Evolutionary conservation across 2,329 filamentous ascomycete genomes (phyloP).

Genomic region (Botrytis hyacinthi): DNA sequence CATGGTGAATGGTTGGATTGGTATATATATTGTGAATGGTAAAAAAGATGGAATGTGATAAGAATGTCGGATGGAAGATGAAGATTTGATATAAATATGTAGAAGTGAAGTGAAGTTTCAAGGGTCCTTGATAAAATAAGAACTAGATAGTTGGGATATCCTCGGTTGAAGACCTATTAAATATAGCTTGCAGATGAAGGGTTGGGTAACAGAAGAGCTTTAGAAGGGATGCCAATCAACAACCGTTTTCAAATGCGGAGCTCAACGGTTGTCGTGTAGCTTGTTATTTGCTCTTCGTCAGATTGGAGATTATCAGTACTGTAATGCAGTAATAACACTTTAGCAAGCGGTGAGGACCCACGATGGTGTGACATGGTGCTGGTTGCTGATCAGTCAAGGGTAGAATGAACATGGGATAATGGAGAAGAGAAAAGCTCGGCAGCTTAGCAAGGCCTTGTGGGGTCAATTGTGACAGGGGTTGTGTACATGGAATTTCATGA

Average conservation of each 20-base stretch:
- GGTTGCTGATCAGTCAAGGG: constrained; percentile 17
- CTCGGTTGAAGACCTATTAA: background rate
- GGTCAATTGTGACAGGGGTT: constrained; percentile 4
- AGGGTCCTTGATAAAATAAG: background rate
- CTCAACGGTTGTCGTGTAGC: constrained; percentile 19
- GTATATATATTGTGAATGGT: background rate
- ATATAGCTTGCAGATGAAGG: constrained; percentile 6
- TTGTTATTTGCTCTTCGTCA: constrained; percentile 9
- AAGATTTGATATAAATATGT: constrained; percentile 21
- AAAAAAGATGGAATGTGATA: constrained; percentile 8
- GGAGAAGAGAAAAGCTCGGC: constrained; percentile 1
- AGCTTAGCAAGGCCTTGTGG: constrained; percentile 19
- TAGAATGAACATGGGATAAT: constrained; percentile 16
- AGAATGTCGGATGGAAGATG: background rate
- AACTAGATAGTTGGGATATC: constrained; percentile 1
- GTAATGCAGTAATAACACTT: constrained; percentile 17
- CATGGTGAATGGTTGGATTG: constrained; percentile 22
- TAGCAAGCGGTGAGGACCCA: constrained; percentile 20
- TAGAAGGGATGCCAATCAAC: constrained; percentile 13
- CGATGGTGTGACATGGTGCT: constrained; percentile 19
- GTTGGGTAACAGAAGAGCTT: constrained; percentile 3
- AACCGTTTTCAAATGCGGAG: constrained; percentile 19
- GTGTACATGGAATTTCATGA: constrained; percentile 11
- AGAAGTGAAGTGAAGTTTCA: background rate
- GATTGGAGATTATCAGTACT: constrained; percentile 18